Percentiles rank a stretch among this genome's conserved stretches.
Conservation (phyloP, 73 alveolate species). For the Vitrella brassicaformis region DNA sequence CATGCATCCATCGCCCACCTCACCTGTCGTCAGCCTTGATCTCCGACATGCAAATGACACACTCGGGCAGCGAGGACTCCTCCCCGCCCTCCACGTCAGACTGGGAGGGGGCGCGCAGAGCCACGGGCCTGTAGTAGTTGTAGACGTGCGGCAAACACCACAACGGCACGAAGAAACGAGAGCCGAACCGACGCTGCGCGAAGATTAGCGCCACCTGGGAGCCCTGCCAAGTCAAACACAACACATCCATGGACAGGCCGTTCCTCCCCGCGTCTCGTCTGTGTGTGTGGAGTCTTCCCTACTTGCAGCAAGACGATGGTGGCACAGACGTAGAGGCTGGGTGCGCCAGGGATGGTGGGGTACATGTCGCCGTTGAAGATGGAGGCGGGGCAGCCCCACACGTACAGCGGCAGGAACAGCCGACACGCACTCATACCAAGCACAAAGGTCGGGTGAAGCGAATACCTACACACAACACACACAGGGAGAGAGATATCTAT, state of each 20-base stretch:
- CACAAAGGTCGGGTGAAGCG: background rate
- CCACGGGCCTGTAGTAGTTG: conserved; percentile 10
- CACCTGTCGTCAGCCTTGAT: conserved; percentile 50
- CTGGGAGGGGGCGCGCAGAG: background rate
- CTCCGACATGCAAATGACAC: conserved; percentile 39
- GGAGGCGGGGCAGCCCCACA: conserved; percentile 38
- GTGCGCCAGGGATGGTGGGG: conserved; percentile 3
- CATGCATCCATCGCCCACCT: no score
- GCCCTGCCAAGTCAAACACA: background rate
- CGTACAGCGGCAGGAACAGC: conserved; percentile 14
- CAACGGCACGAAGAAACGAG: conserved; percentile 29
- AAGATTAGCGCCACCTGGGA: background rate
- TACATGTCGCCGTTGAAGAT: conserved; percentile 29
- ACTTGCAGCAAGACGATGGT: background rate
- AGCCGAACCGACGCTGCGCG: background rate
- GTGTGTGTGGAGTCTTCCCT: no score
- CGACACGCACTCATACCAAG: background rate
- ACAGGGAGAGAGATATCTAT: background rate
- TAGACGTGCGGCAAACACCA: conserved; percentile 24
- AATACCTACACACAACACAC: background rate
- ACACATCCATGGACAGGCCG: no score
- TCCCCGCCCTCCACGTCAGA: background rate
- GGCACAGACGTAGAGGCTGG: background rate
- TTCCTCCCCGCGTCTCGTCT: no score
- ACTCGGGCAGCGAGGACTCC: conserved; percentile 5